A percentile compares a stretch with the other conserved stretches of the same genome.
These are phyloP conservation scores for Neurospora sp. DNA, from an alignment of 495 filamentous ascomycete species.

Conservation along the genomic window DNA sequence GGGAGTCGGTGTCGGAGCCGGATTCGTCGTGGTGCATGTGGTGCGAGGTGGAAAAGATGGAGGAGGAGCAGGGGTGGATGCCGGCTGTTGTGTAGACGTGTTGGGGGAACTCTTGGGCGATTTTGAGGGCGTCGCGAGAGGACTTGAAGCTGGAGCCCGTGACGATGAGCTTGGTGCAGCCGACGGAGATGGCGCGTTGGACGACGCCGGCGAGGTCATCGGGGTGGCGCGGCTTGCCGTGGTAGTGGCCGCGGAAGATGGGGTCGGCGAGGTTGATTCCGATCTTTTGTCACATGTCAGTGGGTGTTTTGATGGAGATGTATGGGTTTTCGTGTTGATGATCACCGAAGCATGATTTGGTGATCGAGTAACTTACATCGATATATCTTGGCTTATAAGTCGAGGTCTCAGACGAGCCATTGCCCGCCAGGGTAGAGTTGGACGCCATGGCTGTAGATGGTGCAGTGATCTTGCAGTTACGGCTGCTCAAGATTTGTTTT, in stretches of 20 bases:
- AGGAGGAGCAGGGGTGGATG: conserved; percentile 78
- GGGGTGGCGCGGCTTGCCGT: conserved; percentile 70
- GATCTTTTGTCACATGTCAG: conserved; percentile 35
- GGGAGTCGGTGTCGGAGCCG: conserved; percentile 16
- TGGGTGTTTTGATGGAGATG: neutral
- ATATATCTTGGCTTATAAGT: conserved; percentile 44
- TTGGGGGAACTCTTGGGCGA: conserved; percentile 53
- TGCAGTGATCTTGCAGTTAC: neutral
- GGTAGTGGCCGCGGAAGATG: conserved; percentile 74
- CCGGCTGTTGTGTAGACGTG: conserved; percentile 80
- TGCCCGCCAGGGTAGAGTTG: neutral
- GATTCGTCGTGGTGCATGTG: conserved; percentile 39
- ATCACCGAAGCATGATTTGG: neutral
- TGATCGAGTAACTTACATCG: conserved; percentile 40
- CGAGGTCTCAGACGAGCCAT: neutral
- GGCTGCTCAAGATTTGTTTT: conserved; percentile 2
- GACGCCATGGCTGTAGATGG: conserved; percentile 10
- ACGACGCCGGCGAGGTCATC: conserved; percentile 71
- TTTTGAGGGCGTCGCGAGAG: conserved; percentile 60
- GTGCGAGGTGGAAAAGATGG: conserved; percentile 54
- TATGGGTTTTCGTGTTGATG: neutral
- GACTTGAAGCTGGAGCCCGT: conserved; percentile 84
- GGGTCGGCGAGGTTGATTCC: conserved; percentile 92
- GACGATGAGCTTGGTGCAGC: conserved; percentile 82
- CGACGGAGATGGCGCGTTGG: conserved; percentile 60